Percentiles rank a stretch among this genome's conserved stretches.
These are phyloP conservation scores for Trichocomaceae sp. DNA, from an alignment of 2,329 filamentous ascomycete genomes.

Conservation along the genomic window DNA sequence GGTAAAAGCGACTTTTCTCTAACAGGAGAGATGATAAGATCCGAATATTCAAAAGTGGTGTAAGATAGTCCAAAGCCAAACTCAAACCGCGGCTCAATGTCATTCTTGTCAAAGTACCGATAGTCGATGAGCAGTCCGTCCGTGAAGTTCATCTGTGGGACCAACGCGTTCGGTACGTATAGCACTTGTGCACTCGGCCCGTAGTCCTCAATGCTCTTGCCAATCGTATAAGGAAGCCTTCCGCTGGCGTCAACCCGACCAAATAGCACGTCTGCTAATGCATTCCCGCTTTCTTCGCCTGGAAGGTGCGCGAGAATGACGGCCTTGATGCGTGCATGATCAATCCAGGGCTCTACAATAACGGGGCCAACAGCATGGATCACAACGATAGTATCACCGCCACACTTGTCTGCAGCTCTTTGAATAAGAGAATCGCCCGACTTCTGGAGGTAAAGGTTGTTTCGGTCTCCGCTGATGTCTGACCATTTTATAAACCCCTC, in stretches of 20 bases:
- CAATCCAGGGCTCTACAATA: conserved; percentile 71
- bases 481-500: conserved; percentile 64
- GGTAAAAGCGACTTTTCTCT: conserved; percentile 46
- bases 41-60: conserved; percentile 61
- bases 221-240: conserved; percentile 83
- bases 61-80: conserved; percentile 85
- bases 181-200: conserved; percentile 64
- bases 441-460: conserved; percentile 67
- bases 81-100: conserved; percentile 69
- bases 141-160: conserved; percentile 74
- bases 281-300: conserved; percentile 78
- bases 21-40: conserved; percentile 43
- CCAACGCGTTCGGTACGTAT: conserved; percentile 60
- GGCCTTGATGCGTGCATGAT: conserved; percentile 68
- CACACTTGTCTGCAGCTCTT: conserved; percentile 61
- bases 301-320: conserved; percentile 80
- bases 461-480: conserved; percentile 70
- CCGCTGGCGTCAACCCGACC: conserved; percentile 72
- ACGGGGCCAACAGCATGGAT: conserved; percentile 81
- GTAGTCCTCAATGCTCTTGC: conserved; percentile 66
- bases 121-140: conserved; percentile 88
- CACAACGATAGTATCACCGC: conserved; percentile 70
- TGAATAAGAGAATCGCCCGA: conserved; percentile 69
- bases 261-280: conserved; percentile 71
- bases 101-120: conserved; percentile 73